phyloP scores from a whole-genome alignment of 208 protist genomes.

The Acanthamoeba rhysodes region DNA sequence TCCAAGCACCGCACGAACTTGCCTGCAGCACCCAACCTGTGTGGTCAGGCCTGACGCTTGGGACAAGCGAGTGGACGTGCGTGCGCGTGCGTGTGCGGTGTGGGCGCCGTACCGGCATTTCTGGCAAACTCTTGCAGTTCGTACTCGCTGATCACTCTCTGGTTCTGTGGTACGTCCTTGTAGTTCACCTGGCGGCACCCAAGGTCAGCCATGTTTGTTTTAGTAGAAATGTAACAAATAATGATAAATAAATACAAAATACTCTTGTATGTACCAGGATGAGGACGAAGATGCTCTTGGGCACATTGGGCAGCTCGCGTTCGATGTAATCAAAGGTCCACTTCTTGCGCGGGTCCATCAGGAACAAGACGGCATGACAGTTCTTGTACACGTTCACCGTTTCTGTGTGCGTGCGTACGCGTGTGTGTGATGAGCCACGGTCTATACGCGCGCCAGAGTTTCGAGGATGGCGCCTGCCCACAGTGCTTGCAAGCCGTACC shows the following conservation, averaged over 20 bases:
- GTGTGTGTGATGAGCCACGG: background rate
- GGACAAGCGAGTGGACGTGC: too few relatives aligned
- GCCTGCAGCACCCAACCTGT: background rate
- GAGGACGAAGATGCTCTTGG: slow-evolving; percentile 65
- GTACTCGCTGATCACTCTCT: background rate
- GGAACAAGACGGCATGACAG: slow-evolving; percentile 79
- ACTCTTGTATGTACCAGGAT: slow-evolving; percentile 59
- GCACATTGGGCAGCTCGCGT: slow-evolving; percentile 80
- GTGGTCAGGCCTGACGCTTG: too few relatives aligned
- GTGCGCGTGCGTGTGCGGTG: too few relatives aligned
- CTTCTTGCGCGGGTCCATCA: slow-evolving; percentile 81
- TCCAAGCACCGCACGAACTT: slow-evolving; percentile 78
- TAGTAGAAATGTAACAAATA: background rate
- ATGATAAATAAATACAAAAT: slow-evolving; percentile 20
- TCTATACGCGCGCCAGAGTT: too few relatives aligned
- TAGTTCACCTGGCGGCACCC: slow-evolving; percentile 68
- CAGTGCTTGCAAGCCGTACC: background rate
- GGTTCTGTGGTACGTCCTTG: slow-evolving; percentile 67
- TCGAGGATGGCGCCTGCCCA: too few relatives aligned
- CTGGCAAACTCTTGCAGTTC: slow-evolving; percentile 63
- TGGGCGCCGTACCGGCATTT: background rate
- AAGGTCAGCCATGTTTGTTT: background rate
- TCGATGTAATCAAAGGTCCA: slow-evolving; percentile 85
- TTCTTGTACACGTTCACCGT: slow-evolving; percentile 84
- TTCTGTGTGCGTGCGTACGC: background rate